phyloP scores from a whole-genome alignment of 139 green algal species.

The Chlorella sp. region DNA sequence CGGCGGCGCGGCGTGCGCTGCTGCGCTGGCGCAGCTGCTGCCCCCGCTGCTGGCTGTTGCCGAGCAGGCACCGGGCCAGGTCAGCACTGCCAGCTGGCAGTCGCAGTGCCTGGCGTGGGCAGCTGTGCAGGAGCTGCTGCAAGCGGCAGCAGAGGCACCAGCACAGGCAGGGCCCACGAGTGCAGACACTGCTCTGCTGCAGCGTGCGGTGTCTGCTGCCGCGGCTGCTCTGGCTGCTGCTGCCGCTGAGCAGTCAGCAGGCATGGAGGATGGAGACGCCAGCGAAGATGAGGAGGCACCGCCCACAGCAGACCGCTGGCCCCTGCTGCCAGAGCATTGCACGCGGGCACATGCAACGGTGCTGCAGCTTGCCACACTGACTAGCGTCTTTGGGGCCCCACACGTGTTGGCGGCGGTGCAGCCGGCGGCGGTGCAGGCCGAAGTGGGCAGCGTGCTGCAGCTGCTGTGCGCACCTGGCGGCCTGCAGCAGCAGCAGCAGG shows the following conservation, averaged over 20 bases:
- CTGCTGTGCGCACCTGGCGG: background rate
- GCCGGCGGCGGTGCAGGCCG: background rate
- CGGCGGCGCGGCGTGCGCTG: background rate
- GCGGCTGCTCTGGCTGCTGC: background rate
- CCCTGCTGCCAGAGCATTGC: background rate
- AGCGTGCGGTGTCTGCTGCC: background rate
- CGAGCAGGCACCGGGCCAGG: background rate
- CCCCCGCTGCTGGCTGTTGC: conserved; percentile 18
- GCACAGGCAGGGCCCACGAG: background rate
- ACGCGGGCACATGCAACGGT: background rate
- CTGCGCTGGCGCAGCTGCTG: conserved; percentile 4
- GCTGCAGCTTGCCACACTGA: conserved; percentile 19
- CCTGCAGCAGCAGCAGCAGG: background rate
- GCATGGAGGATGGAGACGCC: background rate
- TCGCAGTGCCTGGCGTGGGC: conserved; percentile 18
- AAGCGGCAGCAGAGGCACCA: background rate
- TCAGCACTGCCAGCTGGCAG: background rate
- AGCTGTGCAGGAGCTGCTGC: background rate
- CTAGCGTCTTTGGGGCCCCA: background rate
- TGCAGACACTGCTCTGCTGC: background rate
- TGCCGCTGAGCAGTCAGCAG: background rate
- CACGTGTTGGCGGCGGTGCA: background rate
- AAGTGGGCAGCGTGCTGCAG: background rate
- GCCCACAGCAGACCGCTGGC: background rate
- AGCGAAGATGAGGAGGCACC: background rate